Conservation (phyloP, 2,329 filamentous ascomycete genomes). For the Phyllosticta capitalensis region DNA sequence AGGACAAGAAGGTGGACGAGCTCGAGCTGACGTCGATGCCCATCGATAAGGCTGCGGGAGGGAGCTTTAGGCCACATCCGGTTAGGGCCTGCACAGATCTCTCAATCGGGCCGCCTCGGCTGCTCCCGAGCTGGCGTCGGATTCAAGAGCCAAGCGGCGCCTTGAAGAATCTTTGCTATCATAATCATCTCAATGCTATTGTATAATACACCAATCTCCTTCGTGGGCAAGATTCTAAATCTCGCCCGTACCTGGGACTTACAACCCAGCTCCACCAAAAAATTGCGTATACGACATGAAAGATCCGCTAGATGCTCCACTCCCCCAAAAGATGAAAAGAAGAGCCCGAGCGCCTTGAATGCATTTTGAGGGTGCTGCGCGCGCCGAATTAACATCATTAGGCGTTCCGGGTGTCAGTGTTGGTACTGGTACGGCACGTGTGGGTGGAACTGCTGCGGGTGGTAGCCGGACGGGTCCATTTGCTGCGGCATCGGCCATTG, state of each 20-base stretch:
- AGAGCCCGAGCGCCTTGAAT: neutral
- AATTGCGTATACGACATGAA: neutral
- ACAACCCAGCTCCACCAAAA: no score
- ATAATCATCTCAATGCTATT: neutral
- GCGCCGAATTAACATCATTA: neutral
- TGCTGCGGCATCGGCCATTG: slow-evolving; percentile 3
- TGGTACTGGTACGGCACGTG: slow-evolving; percentile 3
- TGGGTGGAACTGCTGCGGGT: neutral
- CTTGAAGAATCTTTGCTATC: no score
- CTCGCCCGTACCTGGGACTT: no score
- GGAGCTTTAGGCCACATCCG: neutral
- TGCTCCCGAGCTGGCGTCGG: neutral
- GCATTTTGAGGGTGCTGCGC: slow-evolving; percentile 28
- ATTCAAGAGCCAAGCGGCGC: no score
- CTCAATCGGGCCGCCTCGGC: neutral
- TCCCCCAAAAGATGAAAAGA: neutral
- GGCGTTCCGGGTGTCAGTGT: neutral
- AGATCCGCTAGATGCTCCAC: neutral
- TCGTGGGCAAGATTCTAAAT: no score
- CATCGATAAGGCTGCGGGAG: neutral
- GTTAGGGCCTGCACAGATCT: neutral
- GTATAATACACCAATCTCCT: neutral
- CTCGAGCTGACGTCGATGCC: neutral
- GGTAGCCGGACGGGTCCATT: neutral
- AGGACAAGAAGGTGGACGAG: no score